Percentiles rank a stretch among this genome's conserved stretches.
phyloP scores from a whole-genome alignment of 1,139 yeast species.

The Suhomyces wounanorum region DNA sequence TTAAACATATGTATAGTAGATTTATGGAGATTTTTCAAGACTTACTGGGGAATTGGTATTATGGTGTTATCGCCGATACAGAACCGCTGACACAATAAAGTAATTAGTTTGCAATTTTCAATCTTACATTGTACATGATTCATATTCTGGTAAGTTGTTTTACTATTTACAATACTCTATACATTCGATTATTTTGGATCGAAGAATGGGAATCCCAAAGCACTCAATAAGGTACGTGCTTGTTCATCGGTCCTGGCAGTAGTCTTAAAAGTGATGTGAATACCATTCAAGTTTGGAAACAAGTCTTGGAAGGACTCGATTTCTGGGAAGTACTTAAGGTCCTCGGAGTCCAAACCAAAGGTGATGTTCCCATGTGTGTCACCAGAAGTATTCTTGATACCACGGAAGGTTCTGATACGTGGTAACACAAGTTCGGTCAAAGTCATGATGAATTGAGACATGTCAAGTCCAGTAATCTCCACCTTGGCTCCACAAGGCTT shows the following conservation, averaged over 20 bases:
- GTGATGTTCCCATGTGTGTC: slow-evolving; percentile 85
- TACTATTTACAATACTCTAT: slow-evolving; percentile 8
- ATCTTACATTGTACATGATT: too few species aligned
- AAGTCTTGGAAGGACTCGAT: slow-evolving; percentile 87
- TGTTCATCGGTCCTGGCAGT: slow-evolving; percentile 88
- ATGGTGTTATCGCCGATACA: too few species aligned
- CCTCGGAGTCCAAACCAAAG: slow-evolving; percentile 79
- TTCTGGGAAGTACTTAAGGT: slow-evolving; percentile 86
- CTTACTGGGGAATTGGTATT: too few species aligned
- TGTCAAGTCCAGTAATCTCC: slow-evolving; percentile 74
- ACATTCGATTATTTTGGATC: slow-evolving; percentile 16
- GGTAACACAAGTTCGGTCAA: slow-evolving; percentile 92
- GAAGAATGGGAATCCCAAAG: slow-evolving; percentile 77
- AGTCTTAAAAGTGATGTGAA: slow-evolving; percentile 84
- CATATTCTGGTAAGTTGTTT: background rate
- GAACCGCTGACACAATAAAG: too few species aligned
- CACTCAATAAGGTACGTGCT: slow-evolving; percentile 84
- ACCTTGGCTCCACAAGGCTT: slow-evolving; percentile 92
- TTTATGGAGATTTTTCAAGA: too few species aligned
- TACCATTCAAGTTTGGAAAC: slow-evolving; percentile 86
- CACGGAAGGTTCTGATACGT: slow-evolving; percentile 83
- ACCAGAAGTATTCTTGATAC: slow-evolving; percentile 75
- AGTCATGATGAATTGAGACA: slow-evolving; percentile 84
- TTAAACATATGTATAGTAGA: too few species aligned
- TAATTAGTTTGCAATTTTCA: too few species aligned